These are phyloP conservation scores for Tuber aestivum DNA, from an alignment of 495 filamentous ascomycete genomes.

Conservation along the genomic window DNA sequence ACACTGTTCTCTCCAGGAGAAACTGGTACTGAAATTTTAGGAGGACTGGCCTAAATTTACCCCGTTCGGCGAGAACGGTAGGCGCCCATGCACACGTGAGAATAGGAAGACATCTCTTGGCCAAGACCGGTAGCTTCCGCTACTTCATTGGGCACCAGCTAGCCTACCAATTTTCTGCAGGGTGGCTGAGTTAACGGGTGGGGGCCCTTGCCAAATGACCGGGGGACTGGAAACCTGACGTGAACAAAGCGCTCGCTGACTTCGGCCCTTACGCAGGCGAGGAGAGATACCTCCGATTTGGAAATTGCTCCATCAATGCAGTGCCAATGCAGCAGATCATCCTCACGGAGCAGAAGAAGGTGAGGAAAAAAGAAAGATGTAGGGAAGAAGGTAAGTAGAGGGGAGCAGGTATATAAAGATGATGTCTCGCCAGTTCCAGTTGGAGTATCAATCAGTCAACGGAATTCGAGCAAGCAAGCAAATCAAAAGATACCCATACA, in stretches of 20 bases:
- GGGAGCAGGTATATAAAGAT: neutral
- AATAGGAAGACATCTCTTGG: neutral
- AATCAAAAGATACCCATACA: neutral
- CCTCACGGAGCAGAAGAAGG: neutral
- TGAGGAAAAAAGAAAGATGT: neutral
- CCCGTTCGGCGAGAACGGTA: neutral
- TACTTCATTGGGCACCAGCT: neutral
- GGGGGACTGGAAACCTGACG: neutral
- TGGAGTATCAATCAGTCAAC: neutral
- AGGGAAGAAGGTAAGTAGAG: neutral
- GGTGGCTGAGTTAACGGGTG: neutral
- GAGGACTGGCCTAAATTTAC: neutral
- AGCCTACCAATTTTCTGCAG: neutral
- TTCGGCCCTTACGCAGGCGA: neutral
- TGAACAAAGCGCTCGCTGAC: neutral
- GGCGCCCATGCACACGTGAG: neutral
- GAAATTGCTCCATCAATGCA: neutral
- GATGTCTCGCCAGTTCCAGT: neutral
- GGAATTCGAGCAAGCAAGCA: neutral
- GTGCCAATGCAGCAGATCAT: neutral
- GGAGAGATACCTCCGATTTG: neutral
- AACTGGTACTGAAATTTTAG: neutral
- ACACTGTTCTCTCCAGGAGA: neutral
- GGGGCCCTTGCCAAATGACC: neutral
- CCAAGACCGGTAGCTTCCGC: neutral